phyloP scores from a whole-genome alignment of 2,329 filamentous ascomycete species.

The Tolypocladium endophyticum region DNA sequence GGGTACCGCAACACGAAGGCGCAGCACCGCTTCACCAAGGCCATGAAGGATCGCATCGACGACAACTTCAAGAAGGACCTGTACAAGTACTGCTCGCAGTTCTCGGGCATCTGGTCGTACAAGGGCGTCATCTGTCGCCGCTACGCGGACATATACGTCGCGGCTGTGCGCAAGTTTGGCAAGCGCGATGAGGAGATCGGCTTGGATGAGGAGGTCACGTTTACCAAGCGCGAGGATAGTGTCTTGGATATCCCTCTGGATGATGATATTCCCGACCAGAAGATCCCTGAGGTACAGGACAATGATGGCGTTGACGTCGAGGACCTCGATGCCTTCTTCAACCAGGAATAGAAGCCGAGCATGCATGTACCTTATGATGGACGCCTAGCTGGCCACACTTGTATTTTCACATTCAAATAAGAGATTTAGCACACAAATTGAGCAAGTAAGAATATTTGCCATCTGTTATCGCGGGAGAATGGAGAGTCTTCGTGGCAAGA shows the following conservation, averaged over 20 bases:
- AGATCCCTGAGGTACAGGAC: not conserved
- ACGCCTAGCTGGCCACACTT: not conserved
- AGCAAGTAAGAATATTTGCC: not conserved
- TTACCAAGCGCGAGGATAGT: not conserved
- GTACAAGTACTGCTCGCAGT: constrained; percentile 10
- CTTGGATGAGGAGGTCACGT: not conserved
- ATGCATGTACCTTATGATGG: not conserved
- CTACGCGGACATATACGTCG: constrained; percentile 11
- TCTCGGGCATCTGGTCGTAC: constrained; percentile 2
- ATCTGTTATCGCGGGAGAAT: not conserved
- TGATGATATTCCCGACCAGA: not conserved
- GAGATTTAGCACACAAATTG: too few species aligned
- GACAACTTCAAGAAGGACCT: constrained; percentile 26
- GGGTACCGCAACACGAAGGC: constrained; percentile 20
- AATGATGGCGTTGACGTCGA: not conserved
- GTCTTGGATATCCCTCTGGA: constrained; percentile 2
- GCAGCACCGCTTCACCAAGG: constrained; percentile 26
- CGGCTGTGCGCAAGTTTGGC: constrained; percentile 9
- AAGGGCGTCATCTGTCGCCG: constrained; percentile 6
- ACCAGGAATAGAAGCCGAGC: not conserved
- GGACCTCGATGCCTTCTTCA: not conserved
- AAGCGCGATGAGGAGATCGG: constrained; percentile 1
- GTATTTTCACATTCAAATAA: not conserved
- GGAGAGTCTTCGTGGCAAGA: not conserved
- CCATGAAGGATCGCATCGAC: constrained; percentile 25